Percentiles rank a stretch among this genome's conserved stretches.
Conservation (phyloP, 192 early-diverging fungal genomes). For the Gryganskiella cystojenkinii region DNA sequence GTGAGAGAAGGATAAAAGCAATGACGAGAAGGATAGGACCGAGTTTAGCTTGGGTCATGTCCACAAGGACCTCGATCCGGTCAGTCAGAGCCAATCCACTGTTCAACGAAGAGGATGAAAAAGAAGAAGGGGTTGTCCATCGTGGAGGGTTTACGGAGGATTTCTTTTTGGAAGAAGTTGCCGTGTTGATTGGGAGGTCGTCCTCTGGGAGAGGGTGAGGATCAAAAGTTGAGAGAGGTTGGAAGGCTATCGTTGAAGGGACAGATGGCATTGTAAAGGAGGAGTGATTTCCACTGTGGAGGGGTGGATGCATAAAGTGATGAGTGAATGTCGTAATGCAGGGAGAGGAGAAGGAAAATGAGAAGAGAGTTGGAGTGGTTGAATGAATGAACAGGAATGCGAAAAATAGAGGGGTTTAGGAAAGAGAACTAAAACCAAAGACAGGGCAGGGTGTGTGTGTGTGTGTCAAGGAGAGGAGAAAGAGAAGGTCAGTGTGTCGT, state of each 20-base stretch:
- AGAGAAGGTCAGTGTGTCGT: neutral
- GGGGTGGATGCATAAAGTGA: neutral
- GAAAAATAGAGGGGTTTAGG: too few relatives aligned
- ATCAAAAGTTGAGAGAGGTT: slow-evolving; percentile 11
- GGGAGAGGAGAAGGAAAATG: neutral
- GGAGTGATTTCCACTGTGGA: neutral
- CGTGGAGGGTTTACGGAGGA: too few relatives aligned
- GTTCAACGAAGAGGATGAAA: too few relatives aligned
- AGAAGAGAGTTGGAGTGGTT: neutral
- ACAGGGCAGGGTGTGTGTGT: too few relatives aligned
- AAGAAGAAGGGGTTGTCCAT: too few relatives aligned
- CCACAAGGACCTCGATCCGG: slow-evolving; percentile 8
- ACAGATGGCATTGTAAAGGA: slow-evolving; percentile 5
- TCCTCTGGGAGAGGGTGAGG: too few relatives aligned
- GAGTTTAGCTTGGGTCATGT: slow-evolving; percentile 40
- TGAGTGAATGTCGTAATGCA: neutral
- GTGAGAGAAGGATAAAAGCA: slow-evolving; percentile 53
- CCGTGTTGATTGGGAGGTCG: slow-evolving; percentile 13
- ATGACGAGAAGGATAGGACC: slow-evolving; percentile 61
- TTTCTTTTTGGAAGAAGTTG: slow-evolving; percentile 1
- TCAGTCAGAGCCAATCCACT: slow-evolving; percentile 6
- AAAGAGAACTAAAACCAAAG: too few relatives aligned
- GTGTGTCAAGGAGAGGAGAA: neutral
- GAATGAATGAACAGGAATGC: neutral
- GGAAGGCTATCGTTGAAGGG: slow-evolving; percentile 7